Evolutionary conservation across 2,329 filamentous ascomycete genomes (phyloP).

Genomic region (Paecilomyces sp.): DNA sequence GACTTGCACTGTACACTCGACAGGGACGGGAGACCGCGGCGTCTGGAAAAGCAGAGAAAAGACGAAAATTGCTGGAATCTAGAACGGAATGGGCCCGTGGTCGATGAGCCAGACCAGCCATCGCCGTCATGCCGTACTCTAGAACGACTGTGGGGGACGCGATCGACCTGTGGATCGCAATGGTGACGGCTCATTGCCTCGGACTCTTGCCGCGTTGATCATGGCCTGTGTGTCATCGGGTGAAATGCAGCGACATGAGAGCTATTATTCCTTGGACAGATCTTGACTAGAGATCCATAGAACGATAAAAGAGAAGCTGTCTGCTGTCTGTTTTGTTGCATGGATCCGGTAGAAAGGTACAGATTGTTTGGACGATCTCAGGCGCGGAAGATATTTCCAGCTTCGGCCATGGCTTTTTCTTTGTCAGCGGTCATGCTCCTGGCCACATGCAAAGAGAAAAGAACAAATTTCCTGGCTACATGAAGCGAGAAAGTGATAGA

Average conservation of each 20-base stretch:
- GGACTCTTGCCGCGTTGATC: background rate
- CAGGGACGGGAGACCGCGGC: background rate
- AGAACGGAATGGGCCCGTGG: background rate
- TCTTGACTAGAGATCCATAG: background rate
- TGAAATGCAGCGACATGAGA: background rate
- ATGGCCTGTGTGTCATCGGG: background rate
- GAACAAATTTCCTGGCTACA: background rate
- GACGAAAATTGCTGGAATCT: background rate
- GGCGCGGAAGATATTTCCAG: background rate
- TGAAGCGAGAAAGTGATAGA: too few species aligned
- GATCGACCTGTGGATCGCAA: background rate
- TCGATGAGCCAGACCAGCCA: background rate
- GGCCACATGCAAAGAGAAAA: background rate
- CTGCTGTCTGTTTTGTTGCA: background rate
- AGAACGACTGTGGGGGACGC: background rate
- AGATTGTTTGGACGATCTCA: background rate
- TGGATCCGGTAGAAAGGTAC: background rate
- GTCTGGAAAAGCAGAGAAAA: background rate
- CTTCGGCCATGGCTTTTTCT: background rate
- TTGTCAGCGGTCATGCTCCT: background rate
- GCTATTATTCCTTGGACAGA: background rate
- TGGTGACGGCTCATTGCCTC: background rate
- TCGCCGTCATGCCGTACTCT: background rate
- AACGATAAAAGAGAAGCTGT: background rate
- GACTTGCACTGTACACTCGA: background rate